Conservation (phyloP, 768 basidiomycete genomes). For the Boletus pseudopeckii region DNA sequence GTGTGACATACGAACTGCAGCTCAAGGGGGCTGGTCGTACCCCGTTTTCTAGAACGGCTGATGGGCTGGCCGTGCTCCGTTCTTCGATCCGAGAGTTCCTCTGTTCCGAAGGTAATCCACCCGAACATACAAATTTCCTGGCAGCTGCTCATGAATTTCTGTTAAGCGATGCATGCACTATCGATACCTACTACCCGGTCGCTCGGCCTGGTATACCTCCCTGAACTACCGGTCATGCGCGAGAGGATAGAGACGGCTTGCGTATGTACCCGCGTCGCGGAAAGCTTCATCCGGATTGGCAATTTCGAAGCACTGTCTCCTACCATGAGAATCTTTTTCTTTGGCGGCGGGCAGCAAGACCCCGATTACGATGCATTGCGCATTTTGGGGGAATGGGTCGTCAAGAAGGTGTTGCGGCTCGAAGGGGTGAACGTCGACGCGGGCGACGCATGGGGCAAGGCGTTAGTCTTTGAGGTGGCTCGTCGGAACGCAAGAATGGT, state of each 20-base stretch:
- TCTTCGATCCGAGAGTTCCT: slow-evolving; percentile 94
- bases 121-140: background rate
- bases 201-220: slow-evolving; percentile 73
- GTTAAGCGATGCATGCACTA: slow-evolving; percentile 69
- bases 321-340: slow-evolving; percentile 56
- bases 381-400: slow-evolving; percentile 74
- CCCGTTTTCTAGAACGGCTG: slow-evolving; percentile 88
- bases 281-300: slow-evolving; percentile 90
- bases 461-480: slow-evolving; percentile 73
- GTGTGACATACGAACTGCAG: slow-evolving; percentile 75
- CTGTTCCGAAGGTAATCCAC: slow-evolving; percentile 71
- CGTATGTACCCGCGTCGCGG: slow-evolving; percentile 77
- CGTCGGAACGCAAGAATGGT: slow-evolving; percentile 89
- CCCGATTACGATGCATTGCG: slow-evolving; percentile 73
- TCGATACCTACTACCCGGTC: slow-evolving; percentile 87
- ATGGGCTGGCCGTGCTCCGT: slow-evolving; percentile 93
- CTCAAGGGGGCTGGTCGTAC: slow-evolving; percentile 94
- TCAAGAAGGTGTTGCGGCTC: slow-evolving; percentile 53
- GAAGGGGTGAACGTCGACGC: slow-evolving; percentile 35
- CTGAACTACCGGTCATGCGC: slow-evolving; percentile 67
- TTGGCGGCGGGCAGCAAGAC: slow-evolving; percentile 75
- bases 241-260: slow-evolving; percentile 73
- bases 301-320: slow-evolving; percentile 85
- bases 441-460: slow-evolving; percentile 66
- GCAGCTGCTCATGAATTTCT: slow-evolving; percentile 38